A percentile compares a stretch with the other conserved stretches of the same genome.
Evolutionary conservation across 2,329 filamentous ascomycete species (phyloP).

Genomic region (Parafenestella ontariensis): DNA sequence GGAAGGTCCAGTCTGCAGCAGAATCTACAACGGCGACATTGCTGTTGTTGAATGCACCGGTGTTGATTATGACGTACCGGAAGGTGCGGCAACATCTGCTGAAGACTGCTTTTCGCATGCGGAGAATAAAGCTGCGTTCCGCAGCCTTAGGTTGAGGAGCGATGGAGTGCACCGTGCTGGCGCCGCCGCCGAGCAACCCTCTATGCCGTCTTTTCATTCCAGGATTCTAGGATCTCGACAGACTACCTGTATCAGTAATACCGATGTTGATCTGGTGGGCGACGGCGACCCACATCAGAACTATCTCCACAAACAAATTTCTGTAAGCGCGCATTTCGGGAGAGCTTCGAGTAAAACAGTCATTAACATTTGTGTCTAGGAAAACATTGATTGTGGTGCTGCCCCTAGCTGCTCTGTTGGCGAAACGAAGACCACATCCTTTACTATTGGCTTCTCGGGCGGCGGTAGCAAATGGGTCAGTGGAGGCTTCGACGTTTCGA

Average conservation of each 20-base stretch:
- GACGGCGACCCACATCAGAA: background rate
- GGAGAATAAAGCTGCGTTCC: background rate
- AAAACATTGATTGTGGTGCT: background rate
- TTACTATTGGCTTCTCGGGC: background rate
- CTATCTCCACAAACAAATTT: background rate
- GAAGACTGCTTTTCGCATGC: background rate
- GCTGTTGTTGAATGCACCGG: background rate
- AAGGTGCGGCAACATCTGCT: background rate
- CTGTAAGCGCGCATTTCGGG: background rate
- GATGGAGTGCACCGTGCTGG: background rate
- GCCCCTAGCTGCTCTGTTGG: background rate
- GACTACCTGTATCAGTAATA: background rate
- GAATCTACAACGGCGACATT: background rate
- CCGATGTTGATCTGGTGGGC: background rate
- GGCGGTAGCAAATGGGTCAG: background rate
- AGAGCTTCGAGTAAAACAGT: no score
- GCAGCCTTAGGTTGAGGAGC: background rate
- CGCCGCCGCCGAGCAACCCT: background rate
- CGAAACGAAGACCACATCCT: background rate
- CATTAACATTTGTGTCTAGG: no score
- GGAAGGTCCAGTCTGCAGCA: background rate
- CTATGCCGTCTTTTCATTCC: background rate
- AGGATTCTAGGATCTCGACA: background rate
- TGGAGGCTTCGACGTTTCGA: background rate
- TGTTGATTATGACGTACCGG: background rate